A percentile compares a stretch with the other conserved stretches of the same genome.
Conservation (phyloP, 768 basidiomycete genomes). For the Tulasnella sp. region DNA sequence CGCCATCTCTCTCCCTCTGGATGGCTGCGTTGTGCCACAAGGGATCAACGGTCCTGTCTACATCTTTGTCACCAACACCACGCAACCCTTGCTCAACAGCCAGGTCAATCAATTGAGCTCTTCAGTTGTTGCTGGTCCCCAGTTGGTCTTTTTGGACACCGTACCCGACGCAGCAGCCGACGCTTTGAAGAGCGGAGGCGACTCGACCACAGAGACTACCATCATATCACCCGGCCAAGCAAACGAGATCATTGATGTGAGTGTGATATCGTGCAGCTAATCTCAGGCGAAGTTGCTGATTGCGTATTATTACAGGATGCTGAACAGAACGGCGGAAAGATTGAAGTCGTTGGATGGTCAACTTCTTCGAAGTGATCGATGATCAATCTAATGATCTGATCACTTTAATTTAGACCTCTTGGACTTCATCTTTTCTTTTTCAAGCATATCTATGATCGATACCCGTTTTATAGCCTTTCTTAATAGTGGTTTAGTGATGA, state of each 20-base stretch:
- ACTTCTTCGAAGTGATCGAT: too few species aligned
- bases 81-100: conserved; percentile 50
- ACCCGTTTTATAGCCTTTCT: too few species aligned
- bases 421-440: too few species aligned
- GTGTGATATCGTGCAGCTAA: background rate
- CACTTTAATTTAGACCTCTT: too few species aligned
- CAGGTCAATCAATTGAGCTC: conserved; percentile 40
- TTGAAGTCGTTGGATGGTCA: too few species aligned
- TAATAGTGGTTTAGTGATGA: too few species aligned
- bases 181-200: conserved; percentile 5
- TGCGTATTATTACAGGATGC: too few species aligned
- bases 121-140: conserved; percentile 56
- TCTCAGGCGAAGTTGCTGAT: background rate
- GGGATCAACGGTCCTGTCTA: conserved; percentile 64
- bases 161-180: conserved; percentile 7
- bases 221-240: background rate
- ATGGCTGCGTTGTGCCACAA: conserved; percentile 47
- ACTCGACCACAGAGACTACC: too few species aligned
- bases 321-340: too few species aligned
- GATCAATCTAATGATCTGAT: too few species aligned
- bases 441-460: too few species aligned
- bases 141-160: conserved; percentile 50
- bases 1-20: conserved; percentile 46
- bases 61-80: conserved; percentile 52
- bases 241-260: background rate